A percentile compares a stretch with the other conserved stretches of the same genome.
Evolutionary conservation across 1,139 yeast species (phyloP).

Genomic region (Zygosaccharomyces sapae): DNA sequence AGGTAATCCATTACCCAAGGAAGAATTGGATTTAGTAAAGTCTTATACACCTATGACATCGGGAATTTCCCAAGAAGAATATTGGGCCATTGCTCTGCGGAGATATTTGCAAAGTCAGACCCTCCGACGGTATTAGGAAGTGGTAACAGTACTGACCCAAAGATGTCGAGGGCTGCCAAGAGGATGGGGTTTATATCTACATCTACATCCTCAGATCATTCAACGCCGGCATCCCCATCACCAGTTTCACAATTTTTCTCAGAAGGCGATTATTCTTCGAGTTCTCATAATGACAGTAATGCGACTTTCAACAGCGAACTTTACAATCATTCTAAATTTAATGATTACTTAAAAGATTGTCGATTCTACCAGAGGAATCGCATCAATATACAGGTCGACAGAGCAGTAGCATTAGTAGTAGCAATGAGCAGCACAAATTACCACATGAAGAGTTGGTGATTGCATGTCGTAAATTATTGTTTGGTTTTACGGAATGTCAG

Average conservation of each 20-base stretch:
- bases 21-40: constrained; percentile 55
- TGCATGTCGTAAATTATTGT: constrained; percentile 54
- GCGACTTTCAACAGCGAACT: constrained; percentile 16
- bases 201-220: constrained; percentile 33
- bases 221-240: constrained; percentile 14
- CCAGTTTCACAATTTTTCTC: constrained; percentile 14
- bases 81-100: constrained; percentile 33
- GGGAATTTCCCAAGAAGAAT: constrained; percentile 28
- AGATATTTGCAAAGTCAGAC: constrained; percentile 28
- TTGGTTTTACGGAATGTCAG: constrained; percentile 66
- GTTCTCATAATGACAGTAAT: constrained; percentile 11
- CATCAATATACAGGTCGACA: constrained; percentile 9
- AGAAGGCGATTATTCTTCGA: constrained; percentile 3
- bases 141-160: constrained; percentile 11
- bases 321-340: constrained; percentile 43
- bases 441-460: constrained; percentile 42
- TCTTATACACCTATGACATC: constrained; percentile 35
- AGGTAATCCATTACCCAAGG: constrained; percentile 61
- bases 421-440: constrained; percentile 22
- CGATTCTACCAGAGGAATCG: constrained; percentile 58
- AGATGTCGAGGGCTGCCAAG: constrained; percentile 52
- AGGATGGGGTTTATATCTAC: constrained; percentile 68
- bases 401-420: constrained; percentile 5
- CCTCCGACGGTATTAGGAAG: constrained; percentile 12
- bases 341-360: constrained; percentile 69